Evolutionary conservation across 2,329 filamentous ascomycete genomes (phyloP), one percentile per base, ranked within the genome.

Genomic region (Diplodia intermedia): DNA sequence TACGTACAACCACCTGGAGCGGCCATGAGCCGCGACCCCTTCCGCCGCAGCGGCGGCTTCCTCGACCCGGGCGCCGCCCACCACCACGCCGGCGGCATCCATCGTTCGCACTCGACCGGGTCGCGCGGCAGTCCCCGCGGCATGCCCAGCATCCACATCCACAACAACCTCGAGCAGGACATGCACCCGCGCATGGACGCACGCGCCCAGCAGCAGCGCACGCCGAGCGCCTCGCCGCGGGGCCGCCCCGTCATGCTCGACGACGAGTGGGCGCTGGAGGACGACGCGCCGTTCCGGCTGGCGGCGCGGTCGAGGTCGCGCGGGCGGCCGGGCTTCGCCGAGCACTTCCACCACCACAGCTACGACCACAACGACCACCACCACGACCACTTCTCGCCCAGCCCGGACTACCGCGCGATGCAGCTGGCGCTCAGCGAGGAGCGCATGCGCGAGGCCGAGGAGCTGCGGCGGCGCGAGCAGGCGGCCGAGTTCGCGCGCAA

Each of bases 81-180:
- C 65, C 38, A 67, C 26, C 61, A 66, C 8, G 38, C 33, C 6
- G 70, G 71, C 52, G 76, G 76, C 52, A 78, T 83, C 18, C 79
- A 82, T 61, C 80, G 82, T 66, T 80, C 80, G 57, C 79, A 81
- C 68, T 83, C 81, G 18, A 77, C 79, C 52, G 82, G 82, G 54
- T 77, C 80, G 66, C 71, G 76, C 29, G 80, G 80, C 15, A 82
- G 82, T 57, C 77, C 80, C 65, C 71, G 75, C 26, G 81, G 80
- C 15, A 75, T 75, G n/a, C 82, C 82, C 20, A 79, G 80, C 56
- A 79, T 83, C 70, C 82, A 81, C 71, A 82, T 83, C 69, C 80
- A 81, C 75, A 83, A 83, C 72, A 80, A 79, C 66, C 78, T 79
- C 66, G 75, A 76, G 65, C 77, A 79, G 70, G 75, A 79, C 70